Base-by-base conservation (phyloP, 768 basidiomycete genomes). In the Lentinula boryana region DNA sequence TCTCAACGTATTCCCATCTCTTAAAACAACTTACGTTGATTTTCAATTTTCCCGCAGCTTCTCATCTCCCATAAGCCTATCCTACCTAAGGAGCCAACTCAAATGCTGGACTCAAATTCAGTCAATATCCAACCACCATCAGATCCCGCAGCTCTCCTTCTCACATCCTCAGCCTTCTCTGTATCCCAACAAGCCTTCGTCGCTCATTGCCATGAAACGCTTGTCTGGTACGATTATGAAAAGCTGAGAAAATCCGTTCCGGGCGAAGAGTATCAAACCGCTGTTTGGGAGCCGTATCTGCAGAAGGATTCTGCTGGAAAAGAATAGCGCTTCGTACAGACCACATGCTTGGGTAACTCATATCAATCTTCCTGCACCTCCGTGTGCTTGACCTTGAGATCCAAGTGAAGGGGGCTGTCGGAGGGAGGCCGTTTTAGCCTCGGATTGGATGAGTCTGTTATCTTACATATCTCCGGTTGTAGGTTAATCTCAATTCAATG, bases 151-250 rank as follows among this genome's bases (percentile, higher is more conserved):
- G 73, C 82, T 33, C 84, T 91, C 68, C 71, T 75, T 48, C 73
- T 85, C 51, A 70, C 71, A 6, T 80, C 82, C 9, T 78, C 77
- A 16, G 83, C 87, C 8, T 91, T 85, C 70, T 90, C 89, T 10
- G 77, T 87, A 49, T 66, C 75, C 13, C 89, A 90, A 68, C 74
- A 78, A 44, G 74, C 80, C 9, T 77, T 88, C 56, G 89, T 89
- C 5, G 82, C 88, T 0, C 80, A 84, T 62, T 83, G 86, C 2
- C 82, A 84, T 64, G 82, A 85, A 60, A 77, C 80, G 3, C 67
- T 88, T 18, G 89, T 89, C 8, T 91, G 89, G 89, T 91, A 89
- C 62, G 86, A 91, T 68, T 91, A 91, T 63, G 85, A 88, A 60
- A 75, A 64, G 16, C 76, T 88, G 57, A 78, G 72, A 70, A 91